A percentile compares a stretch with the other conserved stretches of the same genome.
Evolutionary conservation across 495 filamentous ascomycete genomes (phyloP).

Genomic region (Cudoniella acicularis): DNA sequence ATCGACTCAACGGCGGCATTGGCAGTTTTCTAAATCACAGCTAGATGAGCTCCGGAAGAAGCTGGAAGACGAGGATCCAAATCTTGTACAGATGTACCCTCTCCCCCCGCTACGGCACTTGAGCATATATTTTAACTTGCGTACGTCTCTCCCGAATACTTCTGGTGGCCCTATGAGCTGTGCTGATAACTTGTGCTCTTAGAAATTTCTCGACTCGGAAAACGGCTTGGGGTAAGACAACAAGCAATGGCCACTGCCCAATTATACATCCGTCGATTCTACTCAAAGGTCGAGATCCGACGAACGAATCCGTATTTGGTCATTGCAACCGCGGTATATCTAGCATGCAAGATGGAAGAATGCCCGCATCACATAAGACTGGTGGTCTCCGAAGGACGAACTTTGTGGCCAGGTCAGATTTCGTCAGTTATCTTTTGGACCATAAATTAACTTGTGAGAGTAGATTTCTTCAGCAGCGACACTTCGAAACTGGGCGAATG

Average conservation of each 20-base stretch:
- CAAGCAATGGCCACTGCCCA: conserved; percentile 94
- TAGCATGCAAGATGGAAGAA: conserved; percentile 99
- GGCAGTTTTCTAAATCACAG: conserved; percentile 82
- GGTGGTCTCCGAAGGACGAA: conserved; percentile 79
- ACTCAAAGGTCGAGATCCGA: conserved; percentile 84
- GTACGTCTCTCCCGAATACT: conserved; percentile 44
- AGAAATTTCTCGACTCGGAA: conserved; percentile 80
- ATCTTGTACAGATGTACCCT: conserved; percentile 69
- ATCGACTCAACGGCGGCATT: conserved; percentile 83
- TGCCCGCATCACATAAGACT: conserved; percentile 93
- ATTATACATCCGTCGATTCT: conserved; percentile 91
- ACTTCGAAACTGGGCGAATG: conserved; percentile 90
- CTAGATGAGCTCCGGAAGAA: conserved; percentile 67
- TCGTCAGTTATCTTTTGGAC: conserved; percentile 4
- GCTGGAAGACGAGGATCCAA: conserved; percentile 69
- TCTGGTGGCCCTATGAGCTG: not conserved
- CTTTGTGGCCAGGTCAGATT: conserved; percentile 73
- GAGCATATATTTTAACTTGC: conserved; percentile 88
- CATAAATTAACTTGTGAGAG: conserved; percentile 20
- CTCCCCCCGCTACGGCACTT: conserved; percentile 78
- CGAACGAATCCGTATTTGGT: conserved; percentile 92
- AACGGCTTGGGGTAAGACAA: conserved; percentile 76
- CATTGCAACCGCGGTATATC: conserved; percentile 84
- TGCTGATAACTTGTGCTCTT: not conserved
- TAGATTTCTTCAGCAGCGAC: conserved; percentile 76